Conservation (phyloP, 306 rosid species). For the Inga laurina region DNA sequence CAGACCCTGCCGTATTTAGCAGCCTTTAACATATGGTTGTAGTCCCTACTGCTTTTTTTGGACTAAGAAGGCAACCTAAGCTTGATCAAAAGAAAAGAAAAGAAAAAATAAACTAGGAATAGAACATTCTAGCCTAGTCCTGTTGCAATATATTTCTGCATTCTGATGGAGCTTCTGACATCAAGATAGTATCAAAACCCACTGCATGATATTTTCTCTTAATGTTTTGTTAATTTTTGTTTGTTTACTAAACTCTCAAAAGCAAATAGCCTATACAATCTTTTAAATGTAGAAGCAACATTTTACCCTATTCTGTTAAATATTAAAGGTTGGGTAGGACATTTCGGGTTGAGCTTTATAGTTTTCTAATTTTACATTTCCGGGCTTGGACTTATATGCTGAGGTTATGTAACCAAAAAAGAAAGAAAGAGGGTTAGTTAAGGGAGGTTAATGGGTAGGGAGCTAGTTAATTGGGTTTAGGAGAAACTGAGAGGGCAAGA, state of each 20-base stretch:
- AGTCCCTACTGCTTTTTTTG: background rate
- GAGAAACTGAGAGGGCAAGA: background rate
- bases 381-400: background rate
- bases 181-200: background rate
- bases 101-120: no score
- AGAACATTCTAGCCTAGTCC: background rate
- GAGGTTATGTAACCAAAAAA: no score
- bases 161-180: background rate
- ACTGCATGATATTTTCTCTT: background rate
- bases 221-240: background rate
- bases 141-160: background rate
- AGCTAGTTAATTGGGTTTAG: no score
- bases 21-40: background rate
- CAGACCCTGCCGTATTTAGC: background rate
- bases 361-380: background rate
- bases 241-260: background rate
- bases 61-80: no score
- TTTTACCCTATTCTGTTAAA: background rate
- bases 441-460: no score
- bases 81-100: no score
- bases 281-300: background rate
- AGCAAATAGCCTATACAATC: background rate
- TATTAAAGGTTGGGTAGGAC: background rate
- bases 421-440: no score
- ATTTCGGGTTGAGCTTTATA: background rate